A percentile compares a stretch with the other conserved stretches of the same genome.
These are phyloP conservation scores for Citrus glauca DNA, from an alignment of 345 rosid species.

Conservation along the genomic window DNA sequence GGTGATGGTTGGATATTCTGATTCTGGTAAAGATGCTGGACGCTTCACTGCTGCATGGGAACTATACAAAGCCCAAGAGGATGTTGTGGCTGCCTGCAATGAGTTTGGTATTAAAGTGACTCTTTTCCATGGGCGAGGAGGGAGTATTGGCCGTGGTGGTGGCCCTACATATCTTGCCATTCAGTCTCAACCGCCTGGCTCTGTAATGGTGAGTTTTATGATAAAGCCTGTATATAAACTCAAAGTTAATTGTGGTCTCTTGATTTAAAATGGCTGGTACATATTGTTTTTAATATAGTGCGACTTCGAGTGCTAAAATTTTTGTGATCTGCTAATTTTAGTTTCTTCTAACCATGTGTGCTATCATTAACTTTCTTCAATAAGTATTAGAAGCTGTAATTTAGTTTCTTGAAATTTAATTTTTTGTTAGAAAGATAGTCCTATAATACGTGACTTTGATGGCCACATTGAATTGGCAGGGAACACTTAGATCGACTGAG, in stretches of 20 bases:
- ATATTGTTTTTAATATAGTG: not conserved
- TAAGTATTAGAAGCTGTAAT: not conserved
- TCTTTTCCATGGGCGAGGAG: constrained; percentile 97
- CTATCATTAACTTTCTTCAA: not conserved
- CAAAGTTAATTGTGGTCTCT: not conserved
- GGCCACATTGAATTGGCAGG: constrained; percentile 39
- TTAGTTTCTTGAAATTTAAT: not conserved
- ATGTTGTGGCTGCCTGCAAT: constrained; percentile 92
- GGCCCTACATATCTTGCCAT: constrained; percentile 97
- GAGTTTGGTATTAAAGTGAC: constrained; percentile 87
- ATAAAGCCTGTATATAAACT: not conserved
- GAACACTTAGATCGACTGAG: constrained; percentile 91
- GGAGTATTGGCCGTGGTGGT: constrained; percentile 98
- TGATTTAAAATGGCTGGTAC: not conserved
- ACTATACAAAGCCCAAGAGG: constrained; percentile 97
- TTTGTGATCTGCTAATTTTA: not conserved
- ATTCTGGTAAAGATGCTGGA: constrained; percentile 99
- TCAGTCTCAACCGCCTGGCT: constrained; percentile 98
- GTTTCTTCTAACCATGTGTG: not conserved
- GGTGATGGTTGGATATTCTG: constrained; percentile 99
- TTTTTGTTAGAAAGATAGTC: not conserved
- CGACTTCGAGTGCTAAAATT: not conserved
- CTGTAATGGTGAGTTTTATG: constrained; percentile 72
- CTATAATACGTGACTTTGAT: not conserved
- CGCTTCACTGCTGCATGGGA: constrained; percentile 99